Conservation (phyloP, 768 basidiomycete species). For the Boletus huronensis region DNA sequence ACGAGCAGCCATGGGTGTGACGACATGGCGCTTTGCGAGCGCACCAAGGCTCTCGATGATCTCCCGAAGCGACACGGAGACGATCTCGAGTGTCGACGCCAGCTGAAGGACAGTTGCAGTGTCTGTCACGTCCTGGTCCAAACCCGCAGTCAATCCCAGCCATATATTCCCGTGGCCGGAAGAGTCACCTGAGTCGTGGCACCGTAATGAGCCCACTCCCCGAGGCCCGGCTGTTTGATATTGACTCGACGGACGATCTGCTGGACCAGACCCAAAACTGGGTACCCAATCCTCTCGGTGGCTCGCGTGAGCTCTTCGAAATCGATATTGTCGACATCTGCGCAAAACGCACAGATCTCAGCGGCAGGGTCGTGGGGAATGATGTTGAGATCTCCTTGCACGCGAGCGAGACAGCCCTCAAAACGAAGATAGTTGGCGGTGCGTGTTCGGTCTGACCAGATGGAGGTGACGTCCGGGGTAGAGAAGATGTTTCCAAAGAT, state of each 20-base stretch:
- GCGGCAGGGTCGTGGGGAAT: slow-evolving; percentile 39
- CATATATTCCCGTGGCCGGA: neutral
- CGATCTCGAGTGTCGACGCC: slow-evolving; percentile 36
- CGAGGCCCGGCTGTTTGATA: slow-evolving; percentile 30
- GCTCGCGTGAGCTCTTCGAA: slow-evolving; percentile 37
- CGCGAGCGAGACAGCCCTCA: slow-evolving; percentile 35
- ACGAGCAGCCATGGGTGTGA: slow-evolving; percentile 44
- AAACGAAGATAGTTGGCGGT: slow-evolving; percentile 26
- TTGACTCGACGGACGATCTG: slow-evolving; percentile 42
- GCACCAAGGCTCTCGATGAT: slow-evolving; percentile 30
- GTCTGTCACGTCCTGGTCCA: slow-evolving; percentile 45
- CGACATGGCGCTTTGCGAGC: slow-evolving; percentile 31
- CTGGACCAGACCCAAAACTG: slow-evolving; percentile 42
- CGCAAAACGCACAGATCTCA: slow-evolving; percentile 35
- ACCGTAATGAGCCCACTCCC: slow-evolving; percentile 49
- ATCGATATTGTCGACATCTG: slow-evolving; percentile 34
- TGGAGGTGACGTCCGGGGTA: slow-evolving; percentile 33
- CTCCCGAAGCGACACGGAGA: slow-evolving; percentile 26
- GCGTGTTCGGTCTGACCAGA: slow-evolving; percentile 40
- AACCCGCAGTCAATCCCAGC: neutral
- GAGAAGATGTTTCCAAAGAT: slow-evolving; percentile 43
- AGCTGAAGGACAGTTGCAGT: slow-evolving; percentile 44
- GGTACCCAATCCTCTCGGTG: slow-evolving; percentile 43
- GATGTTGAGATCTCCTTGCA: slow-evolving; percentile 37
- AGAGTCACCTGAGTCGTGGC: slow-evolving; percentile 43